Conservation (phyloP, 2,329 filamentous ascomycete genomes). For the Simplicillium sp. region DNA sequence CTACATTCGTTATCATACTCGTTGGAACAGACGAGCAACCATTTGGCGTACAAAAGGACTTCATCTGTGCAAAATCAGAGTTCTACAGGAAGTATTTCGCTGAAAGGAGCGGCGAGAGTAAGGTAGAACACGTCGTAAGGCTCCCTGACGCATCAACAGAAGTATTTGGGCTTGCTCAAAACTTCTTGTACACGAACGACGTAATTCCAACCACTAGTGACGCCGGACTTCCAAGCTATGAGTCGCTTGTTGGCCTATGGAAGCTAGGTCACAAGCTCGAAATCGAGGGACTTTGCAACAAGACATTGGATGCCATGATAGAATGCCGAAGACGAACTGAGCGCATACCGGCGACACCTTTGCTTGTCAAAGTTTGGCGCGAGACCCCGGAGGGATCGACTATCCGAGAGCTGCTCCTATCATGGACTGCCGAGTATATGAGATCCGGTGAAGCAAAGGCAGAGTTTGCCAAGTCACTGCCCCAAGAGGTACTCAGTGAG, state of each 20-base stretch:
- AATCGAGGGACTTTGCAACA: slow-evolving; percentile 46
- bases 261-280: slow-evolving; percentile 42
- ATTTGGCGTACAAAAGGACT: slow-evolving; percentile 50
- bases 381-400: slow-evolving; percentile 52
- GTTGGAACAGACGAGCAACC: slow-evolving; percentile 42
- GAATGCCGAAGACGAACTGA: slow-evolving; percentile 43
- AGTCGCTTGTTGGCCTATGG: slow-evolving; percentile 45
- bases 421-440: slow-evolving; percentile 57
- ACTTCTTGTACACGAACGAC: slow-evolving; percentile 42
- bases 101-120: slow-evolving; percentile 20
- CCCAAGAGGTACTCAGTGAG: slow-evolving; percentile 53
- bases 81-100: slow-evolving; percentile 38
- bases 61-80: slow-evolving; percentile 41
- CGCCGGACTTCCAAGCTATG: slow-evolving; percentile 38
- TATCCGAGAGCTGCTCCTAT: slow-evolving; percentile 47
- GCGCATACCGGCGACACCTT: slow-evolving; percentile 46
- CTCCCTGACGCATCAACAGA: slow-evolving; percentile 37
- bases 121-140: slow-evolving; percentile 39
- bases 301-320: slow-evolving; percentile 46
- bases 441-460: slow-evolving; percentile 43
- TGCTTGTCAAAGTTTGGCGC: slow-evolving; percentile 52
- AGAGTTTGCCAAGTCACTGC: slow-evolving; percentile 51
- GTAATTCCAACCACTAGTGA: slow-evolving; percentile 28
- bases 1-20: slow-evolving; percentile 44
- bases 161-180: slow-evolving; percentile 45